Evolutionary conservation across 768 basidiomycete species (phyloP).

Genomic region (Chalciporus chontae): DNA sequence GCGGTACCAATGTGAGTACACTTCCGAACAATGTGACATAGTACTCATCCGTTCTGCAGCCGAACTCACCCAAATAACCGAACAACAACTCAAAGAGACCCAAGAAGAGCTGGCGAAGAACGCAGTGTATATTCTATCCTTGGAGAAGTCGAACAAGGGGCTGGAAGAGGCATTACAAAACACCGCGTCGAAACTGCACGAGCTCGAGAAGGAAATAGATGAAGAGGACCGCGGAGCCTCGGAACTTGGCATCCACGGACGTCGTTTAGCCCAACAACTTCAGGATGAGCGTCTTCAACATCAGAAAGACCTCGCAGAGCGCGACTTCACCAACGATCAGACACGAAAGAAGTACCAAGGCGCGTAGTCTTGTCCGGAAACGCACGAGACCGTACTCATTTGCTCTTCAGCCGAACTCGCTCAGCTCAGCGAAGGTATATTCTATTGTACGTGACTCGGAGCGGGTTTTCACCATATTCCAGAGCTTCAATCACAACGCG

Average conservation of each 20-base stretch:
- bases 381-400: slow-evolving; percentile 28
- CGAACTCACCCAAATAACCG: neutral
- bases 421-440: slow-evolving; percentile 64
- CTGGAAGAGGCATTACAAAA: slow-evolving; percentile 45
- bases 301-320: neutral
- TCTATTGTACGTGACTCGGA: neutral
- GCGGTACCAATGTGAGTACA: neutral
- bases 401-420: neutral
- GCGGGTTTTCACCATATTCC: slow-evolving; percentile 5
- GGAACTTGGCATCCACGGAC: slow-evolving; percentile 60
- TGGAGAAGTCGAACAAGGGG: slow-evolving; percentile 55
- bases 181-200: slow-evolving; percentile 50
- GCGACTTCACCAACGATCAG: neutral
- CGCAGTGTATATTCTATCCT: slow-evolving; percentile 56
- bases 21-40: too few relatives aligned
- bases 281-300: neutral
- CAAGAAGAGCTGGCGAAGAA: slow-evolving; percentile 7
- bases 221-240: slow-evolving; percentile 66
- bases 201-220: slow-evolving; percentile 62
- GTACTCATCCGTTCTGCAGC: neutral
- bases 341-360: neutral
- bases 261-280: slow-evolving; percentile 47
- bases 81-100: neutral
- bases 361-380: slow-evolving; percentile 28
- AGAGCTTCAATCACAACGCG: slow-evolving; percentile 80